Percentiles rank a stretch among this genome's conserved stretches.
Conservation (phyloP, 1,139 yeast species). For the Groenewaldozyma sp. region DNA sequence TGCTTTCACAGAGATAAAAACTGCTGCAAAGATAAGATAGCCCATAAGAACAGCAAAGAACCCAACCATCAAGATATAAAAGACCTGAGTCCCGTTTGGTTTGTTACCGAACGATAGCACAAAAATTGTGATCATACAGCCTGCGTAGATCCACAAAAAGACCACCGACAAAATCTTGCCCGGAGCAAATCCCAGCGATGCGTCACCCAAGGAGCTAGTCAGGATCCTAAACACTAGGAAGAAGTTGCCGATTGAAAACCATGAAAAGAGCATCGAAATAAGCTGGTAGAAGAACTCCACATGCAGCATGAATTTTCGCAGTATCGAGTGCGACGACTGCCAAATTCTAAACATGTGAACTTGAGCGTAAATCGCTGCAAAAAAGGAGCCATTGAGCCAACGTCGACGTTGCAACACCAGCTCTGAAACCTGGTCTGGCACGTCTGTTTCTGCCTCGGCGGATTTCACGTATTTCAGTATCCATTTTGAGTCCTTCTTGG, state of each 20-base stretch:
- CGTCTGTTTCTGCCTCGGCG: conserved; percentile 79
- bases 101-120: conserved; percentile 89
- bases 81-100: conserved; percentile 82
- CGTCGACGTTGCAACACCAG: conserved; percentile 71
- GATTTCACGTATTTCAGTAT: conserved; percentile 61
- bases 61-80: conserved; percentile 72
- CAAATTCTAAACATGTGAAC: conserved; percentile 65
- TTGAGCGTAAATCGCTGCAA: conserved; percentile 70
- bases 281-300: conserved; percentile 64
- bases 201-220: conserved; percentile 56
- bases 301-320: conserved; percentile 54
- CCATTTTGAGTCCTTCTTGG: conserved; percentile 55
- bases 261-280: conserved; percentile 56
- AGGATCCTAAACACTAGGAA: conserved; percentile 68
- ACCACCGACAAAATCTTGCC: conserved; percentile 73
- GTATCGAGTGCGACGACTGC: conserved; percentile 55
- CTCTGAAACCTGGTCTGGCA: conserved; percentile 64
- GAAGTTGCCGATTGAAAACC: conserved; percentile 74
- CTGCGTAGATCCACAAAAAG: conserved; percentile 81
- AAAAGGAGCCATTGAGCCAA: conserved; percentile 80
- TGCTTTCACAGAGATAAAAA: conserved; percentile 72
- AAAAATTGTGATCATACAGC: conserved; percentile 83
- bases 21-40: conserved; percentile 84
- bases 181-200: conserved; percentile 49
- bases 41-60: conserved; percentile 91